Percentiles rank a stretch among this genome's conserved stretches.
Evolutionary conservation across 208 protist species (phyloP).

Genomic region (Trypanosoma cruzi): DNA sequence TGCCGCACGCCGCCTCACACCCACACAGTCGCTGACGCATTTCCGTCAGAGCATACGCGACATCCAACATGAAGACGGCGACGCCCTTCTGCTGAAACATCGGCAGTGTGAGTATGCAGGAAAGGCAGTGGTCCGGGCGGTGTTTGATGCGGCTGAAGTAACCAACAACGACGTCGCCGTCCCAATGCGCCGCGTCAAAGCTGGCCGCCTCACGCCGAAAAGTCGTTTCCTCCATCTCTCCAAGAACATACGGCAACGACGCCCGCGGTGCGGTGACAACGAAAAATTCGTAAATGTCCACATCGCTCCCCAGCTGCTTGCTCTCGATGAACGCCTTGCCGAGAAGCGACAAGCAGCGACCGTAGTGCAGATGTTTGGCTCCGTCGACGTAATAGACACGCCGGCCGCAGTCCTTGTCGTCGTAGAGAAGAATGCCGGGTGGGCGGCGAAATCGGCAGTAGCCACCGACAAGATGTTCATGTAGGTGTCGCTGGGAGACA

Average conservation of each 20-base stretch:
- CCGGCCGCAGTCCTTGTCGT: constrained; percentile 36
- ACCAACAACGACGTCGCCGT: constrained; percentile 56
- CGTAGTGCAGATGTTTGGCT: constrained; percentile 67
- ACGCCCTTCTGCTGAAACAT: constrained; percentile 59
- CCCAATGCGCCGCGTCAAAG: constrained; percentile 59
- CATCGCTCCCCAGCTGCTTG: constrained; percentile 66
- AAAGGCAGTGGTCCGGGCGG: constrained; percentile 59
- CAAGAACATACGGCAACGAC: constrained; percentile 39
- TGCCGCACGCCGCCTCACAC: constrained; percentile 43
- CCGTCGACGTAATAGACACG: constrained; percentile 62
- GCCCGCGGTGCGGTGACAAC: constrained; percentile 55
- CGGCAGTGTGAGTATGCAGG: constrained; percentile 72
- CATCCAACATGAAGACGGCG: constrained; percentile 57
- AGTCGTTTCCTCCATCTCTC: constrained; percentile 19
- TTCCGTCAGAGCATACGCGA: constrained; percentile 59
- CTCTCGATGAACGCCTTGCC: constrained; percentile 75
- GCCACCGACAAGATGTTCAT: constrained; percentile 46
- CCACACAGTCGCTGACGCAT: constrained; percentile 61
- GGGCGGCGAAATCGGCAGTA: constrained; percentile 51
- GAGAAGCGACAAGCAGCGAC: constrained; percentile 56
- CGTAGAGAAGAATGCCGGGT: constrained; percentile 55
- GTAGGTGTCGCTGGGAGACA: constrained; percentile 46
- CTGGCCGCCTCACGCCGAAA: constrained; percentile 37
- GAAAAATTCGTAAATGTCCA: constrained; percentile 82
- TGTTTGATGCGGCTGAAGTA: constrained; percentile 78